These are phyloP conservation scores for Colletotrichum lini DNA, from an alignment of 2,329 filamentous ascomycete species.

Conservation along the genomic window DNA sequence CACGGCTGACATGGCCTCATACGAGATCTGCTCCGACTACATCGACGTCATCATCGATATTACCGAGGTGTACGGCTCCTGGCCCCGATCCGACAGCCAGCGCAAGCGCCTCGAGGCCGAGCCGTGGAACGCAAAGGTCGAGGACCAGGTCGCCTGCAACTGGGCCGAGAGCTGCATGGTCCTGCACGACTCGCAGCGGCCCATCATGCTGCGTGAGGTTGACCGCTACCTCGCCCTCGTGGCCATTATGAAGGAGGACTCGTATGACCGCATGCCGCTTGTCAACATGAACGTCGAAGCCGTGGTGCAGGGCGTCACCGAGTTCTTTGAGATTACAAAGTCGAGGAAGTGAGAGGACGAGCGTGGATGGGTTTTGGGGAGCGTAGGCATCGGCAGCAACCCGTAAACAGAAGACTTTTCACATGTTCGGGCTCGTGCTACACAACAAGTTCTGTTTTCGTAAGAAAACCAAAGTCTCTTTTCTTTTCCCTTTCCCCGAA, in stretches of 20 bases:
- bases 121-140: slow-evolving; percentile 73
- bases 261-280: slow-evolving; percentile 85
- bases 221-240: slow-evolving; percentile 85
- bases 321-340: slow-evolving; percentile 84
- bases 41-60: slow-evolving; percentile 99
- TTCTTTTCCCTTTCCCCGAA: neutral
- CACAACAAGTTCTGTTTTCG: neutral
- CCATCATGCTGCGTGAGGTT: slow-evolving; percentile 78
- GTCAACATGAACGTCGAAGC: slow-evolving; percentile 91
- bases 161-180: slow-evolving; percentile 79
- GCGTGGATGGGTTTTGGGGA: neutral
- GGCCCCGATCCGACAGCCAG: slow-evolving; percentile 70
- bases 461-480: slow-evolving; percentile 4
- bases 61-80: slow-evolving; percentile 92
- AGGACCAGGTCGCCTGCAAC: slow-evolving; percentile 76
- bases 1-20: slow-evolving; percentile 93
- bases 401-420: neutral
- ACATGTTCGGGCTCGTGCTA: neutral
- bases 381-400: neutral
- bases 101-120: slow-evolving; percentile 70
- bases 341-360: slow-evolving; percentile 56
- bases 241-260: slow-evolving; percentile 88
- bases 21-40: slow-evolving; percentile 98
- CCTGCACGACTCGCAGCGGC: slow-evolving; percentile 73
- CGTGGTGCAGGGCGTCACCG: slow-evolving; percentile 82